These are phyloP conservation scores for grape (Vitis vinifera) DNA, from an alignment of 164 flowering plant species.

Conservation along the genomic window ASM3070453v1 NC_081810.1:7998501-7999000, in stretches of 20 bases:
- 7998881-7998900: conserved; percentile 56
- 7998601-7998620: conserved; percentile 36
- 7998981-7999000: conserved; percentile 7
- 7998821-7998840: conserved; percentile 63
- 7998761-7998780: conserved; percentile 19
- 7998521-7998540: conserved; percentile 43
- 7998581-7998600: background rate
- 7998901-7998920: conserved; percentile 51
- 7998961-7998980: conserved; percentile 51
- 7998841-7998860: conserved; percentile 72
- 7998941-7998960: conserved; percentile 58
- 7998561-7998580: background rate
- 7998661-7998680: conserved; percentile 30
- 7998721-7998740: conserved; percentile 35
- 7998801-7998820: conserved; percentile 65
- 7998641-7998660: conserved; percentile 47
- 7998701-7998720: conserved; percentile 33
- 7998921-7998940: conserved; percentile 49
- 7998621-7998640: conserved; percentile 35
- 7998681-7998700: conserved; percentile 32
- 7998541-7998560: conserved; percentile 18
- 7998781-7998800: conserved; percentile 65
- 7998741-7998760: conserved; percentile 17
- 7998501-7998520: conserved; percentile 23
- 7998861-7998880: conserved; percentile 64